Percentiles rank a stretch among this genome's conserved stretches.
Evolutionary conservation across 495 filamentous ascomycete genomes (phyloP).

Genomic region (Neurospora sp.): DNA sequence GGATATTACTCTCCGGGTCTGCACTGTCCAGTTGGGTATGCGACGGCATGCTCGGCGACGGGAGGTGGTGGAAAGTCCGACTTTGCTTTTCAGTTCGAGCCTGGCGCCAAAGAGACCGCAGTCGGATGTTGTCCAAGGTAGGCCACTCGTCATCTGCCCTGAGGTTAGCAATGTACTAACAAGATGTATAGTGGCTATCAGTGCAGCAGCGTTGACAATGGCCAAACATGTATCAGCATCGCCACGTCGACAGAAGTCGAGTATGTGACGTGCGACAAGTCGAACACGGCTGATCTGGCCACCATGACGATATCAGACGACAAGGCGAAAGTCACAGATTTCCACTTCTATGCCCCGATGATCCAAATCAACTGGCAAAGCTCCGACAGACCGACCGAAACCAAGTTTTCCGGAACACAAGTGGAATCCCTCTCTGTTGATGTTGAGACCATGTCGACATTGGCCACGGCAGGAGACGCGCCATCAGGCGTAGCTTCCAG

Average conservation of each 20-base stretch:
- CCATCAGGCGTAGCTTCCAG: not conserved
- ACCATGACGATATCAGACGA: conserved; percentile 14
- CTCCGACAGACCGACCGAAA: conserved; percentile 11
- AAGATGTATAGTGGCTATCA: conserved; percentile 16
- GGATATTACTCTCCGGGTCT: conserved; percentile 27
- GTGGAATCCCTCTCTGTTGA: not conserved
- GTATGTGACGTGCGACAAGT: conserved; percentile 20
- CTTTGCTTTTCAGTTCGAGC: conserved; percentile 24
- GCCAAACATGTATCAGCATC: conserved; percentile 21
- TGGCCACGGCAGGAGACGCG: not conserved
- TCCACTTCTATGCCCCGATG: conserved; percentile 24
- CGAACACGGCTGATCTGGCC: conserved; percentile 7
- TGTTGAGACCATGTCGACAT: conserved; percentile 9
- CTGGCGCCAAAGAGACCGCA: conserved; percentile 22
- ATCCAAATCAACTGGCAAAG: conserved; percentile 29
- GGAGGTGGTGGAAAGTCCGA: conserved; percentile 15
- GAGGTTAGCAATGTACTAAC: conserved; percentile 1
- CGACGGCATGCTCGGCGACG: conserved; percentile 25
- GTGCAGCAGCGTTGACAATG: conserved; percentile 22
- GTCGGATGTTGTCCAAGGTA: conserved; percentile 29
- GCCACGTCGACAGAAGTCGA: conserved; percentile 18
- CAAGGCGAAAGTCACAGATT: conserved; percentile 13
- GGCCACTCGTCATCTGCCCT: not conserved
- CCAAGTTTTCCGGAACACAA: not conserved
- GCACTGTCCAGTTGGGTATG: conserved; percentile 24